These are phyloP conservation scores for Barnettozyma sucrosica DNA, from an alignment of 805 yeast genomes.

Conservation along the genomic window DNA sequence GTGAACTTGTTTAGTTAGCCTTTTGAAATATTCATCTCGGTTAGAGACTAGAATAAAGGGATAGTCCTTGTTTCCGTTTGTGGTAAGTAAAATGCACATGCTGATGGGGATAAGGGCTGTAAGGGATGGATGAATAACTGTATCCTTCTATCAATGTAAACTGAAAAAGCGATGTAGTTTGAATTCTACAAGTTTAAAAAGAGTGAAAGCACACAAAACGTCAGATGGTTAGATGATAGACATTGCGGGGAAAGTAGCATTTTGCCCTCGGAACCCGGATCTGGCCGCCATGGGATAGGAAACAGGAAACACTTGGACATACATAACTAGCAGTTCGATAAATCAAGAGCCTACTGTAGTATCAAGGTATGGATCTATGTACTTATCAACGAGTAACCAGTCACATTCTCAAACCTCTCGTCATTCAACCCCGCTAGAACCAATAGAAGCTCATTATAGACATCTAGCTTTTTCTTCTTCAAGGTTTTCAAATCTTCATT, in stretches of 20 bases:
- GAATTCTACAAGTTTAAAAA: no score
- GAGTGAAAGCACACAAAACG: background rate
- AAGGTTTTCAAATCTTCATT: conserved; percentile 40
- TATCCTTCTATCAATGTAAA: no score
- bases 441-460: conserved; percentile 58
- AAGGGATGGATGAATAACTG: no score
- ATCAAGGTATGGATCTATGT: conserved; percentile 21
- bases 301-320: background rate
- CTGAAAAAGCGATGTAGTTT: no score
- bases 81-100: conserved; percentile 78
- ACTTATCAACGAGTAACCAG: conserved; percentile 70
- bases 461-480: conserved; percentile 40
- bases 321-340: background rate
- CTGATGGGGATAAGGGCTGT: background rate
- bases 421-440: conserved; percentile 59
- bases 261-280: no score
- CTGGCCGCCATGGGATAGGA: no score
- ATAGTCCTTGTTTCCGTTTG: conserved; percentile 65
- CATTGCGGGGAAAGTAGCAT: background rate
- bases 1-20: conserved; percentile 63
- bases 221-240: background rate
- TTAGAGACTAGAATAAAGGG: conserved; percentile 76
- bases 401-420: conserved; percentile 66
- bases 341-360: background rate
- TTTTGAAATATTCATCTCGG: conserved; percentile 75